These are phyloP conservation scores for Pharnaceum exiguum DNA, from an alignment of 148 eudicot genomes.

Conservation along the genomic window DNA sequence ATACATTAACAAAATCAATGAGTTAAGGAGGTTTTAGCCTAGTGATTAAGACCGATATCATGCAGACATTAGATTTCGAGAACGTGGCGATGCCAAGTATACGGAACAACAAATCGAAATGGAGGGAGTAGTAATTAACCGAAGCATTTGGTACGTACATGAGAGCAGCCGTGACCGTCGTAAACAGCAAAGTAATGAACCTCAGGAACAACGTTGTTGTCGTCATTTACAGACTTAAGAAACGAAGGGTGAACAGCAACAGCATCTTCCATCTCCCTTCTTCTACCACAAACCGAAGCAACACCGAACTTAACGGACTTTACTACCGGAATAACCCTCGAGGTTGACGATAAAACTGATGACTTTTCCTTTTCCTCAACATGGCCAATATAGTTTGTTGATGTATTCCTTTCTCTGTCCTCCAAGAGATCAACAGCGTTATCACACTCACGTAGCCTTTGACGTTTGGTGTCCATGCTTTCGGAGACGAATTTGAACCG, in stretches of 20 bases:
- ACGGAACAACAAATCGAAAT: background rate
- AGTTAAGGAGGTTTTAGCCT: too few relatives aligned
- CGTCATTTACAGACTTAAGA: slow-evolving; percentile 5
- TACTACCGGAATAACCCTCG: background rate
- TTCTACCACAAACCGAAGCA: slow-evolving; percentile 65
- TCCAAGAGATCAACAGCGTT: slow-evolving; percentile 7
- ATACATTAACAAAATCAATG: too few relatives aligned
- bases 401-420: too few relatives aligned
- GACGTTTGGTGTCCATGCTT: slow-evolving; percentile 34
- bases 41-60: too few relatives aligned
- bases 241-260: slow-evolving; percentile 65
- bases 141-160: slow-evolving; percentile 35
- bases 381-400: too few relatives aligned
- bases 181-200: slow-evolving; percentile 70
- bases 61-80: too few relatives aligned
- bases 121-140: background rate
- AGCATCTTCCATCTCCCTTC: slow-evolving; percentile 80
- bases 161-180: slow-evolving; percentile 91
- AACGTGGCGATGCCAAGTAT: too few relatives aligned
- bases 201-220: background rate
- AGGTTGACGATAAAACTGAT: background rate
- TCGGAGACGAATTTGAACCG: slow-evolving; percentile 29
- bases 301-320: slow-evolving; percentile 40
- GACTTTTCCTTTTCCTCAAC: too few relatives aligned
- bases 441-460: slow-evolving; percentile 22